Evolutionary conservation across 2,329 filamentous ascomycete genomes (phyloP).

Genomic region (Aspergillus viridinutans): DNA sequence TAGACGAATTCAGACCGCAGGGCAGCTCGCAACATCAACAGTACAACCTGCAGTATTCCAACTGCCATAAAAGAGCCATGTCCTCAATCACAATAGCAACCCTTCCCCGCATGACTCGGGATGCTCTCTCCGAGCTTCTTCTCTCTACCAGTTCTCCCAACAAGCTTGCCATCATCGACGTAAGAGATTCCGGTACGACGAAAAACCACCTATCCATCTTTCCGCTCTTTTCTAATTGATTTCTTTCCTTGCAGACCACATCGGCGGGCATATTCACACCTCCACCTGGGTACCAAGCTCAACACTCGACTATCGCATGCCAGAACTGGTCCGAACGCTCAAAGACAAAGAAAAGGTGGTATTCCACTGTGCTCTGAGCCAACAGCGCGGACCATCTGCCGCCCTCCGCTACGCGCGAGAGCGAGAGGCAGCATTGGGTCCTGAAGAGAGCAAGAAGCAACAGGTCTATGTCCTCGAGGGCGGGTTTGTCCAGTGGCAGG

Average conservation of each 20-base stretch:
- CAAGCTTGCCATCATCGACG: conserved; percentile 73
- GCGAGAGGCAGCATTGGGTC: conserved; percentile 52
- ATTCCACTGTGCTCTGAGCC: conserved; percentile 90
- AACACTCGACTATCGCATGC: conserved; percentile 70
- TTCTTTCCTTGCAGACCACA: conserved; percentile 58
- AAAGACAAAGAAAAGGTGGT: conserved; percentile 76
- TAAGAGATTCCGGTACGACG: conserved; percentile 69
- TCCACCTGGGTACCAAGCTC: conserved; percentile 71
- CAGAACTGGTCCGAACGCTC: conserved; percentile 75
- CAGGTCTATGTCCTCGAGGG: conserved; percentile 75
- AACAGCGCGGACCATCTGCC: conserved; percentile 82
- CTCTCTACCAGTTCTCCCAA: conserved; percentile 46
- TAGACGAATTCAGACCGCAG: background rate
- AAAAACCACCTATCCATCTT: conserved; percentile 8
- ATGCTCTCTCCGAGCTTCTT: conserved; percentile 64
- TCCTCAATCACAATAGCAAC: conserved; percentile 58
- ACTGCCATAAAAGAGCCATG: conserved; percentile 22
- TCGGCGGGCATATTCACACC: conserved; percentile 82
- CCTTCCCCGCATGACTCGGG: conserved; percentile 64
- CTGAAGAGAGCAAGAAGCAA: conserved; percentile 51
- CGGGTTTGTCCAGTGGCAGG: conserved; percentile 88
- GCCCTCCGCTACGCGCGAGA: conserved; percentile 70
- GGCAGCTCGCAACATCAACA: background rate
- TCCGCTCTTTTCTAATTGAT: background rate
- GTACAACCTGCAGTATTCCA: background rate